phyloP scores from a whole-genome alignment of 805 yeast species.

The Schwanniomyces occidentalis region DNA sequence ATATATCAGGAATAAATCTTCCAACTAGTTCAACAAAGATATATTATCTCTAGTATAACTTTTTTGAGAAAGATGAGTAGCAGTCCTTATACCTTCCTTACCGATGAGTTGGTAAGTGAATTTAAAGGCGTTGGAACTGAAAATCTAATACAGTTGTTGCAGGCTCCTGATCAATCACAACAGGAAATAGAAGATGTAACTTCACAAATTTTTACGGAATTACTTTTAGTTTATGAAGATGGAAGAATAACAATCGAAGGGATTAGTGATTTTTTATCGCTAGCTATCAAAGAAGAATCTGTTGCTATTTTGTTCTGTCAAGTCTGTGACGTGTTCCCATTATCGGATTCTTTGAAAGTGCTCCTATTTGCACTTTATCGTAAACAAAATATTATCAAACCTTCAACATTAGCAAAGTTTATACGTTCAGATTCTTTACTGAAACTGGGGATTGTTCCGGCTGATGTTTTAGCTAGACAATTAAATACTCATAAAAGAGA shows the following conservation, averaged over 20 bases:
- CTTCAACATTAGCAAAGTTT: constrained; percentile 30
- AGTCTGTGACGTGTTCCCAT: constrained; percentile 39
- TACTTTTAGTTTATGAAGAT: constrained; percentile 27
- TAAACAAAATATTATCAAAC: constrained; percentile 26
- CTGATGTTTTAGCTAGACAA: constrained; percentile 33
- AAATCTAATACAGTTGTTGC: constrained; percentile 29
- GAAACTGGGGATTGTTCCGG: constrained; percentile 30
- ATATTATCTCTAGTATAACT: too few relatives aligned
- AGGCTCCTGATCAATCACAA: constrained; percentile 21
- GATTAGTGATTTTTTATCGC: constrained; percentile 22
- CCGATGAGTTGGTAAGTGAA: constrained; percentile 30
- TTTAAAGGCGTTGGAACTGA: constrained; percentile 33
- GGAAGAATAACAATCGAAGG: constrained; percentile 13
- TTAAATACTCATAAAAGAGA: constrained; percentile 40
- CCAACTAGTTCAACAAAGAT: too few relatives aligned
- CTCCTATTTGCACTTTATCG: constrained; percentile 23
- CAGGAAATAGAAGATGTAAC: constrained; percentile 16
- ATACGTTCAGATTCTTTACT: constrained; percentile 30
- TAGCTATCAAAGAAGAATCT: constrained; percentile 30
- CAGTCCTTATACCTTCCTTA: constrained; percentile 21
- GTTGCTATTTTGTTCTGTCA: constrained; percentile 37
- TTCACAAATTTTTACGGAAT: constrained; percentile 34
- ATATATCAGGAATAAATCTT: too few relatives aligned
- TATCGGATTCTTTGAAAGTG: constrained; percentile 17
- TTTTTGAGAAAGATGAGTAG: constrained; percentile 10